Base-by-base conservation (phyloP, 257 asterid species). In the Fraxinus cuspidata region DNA sequence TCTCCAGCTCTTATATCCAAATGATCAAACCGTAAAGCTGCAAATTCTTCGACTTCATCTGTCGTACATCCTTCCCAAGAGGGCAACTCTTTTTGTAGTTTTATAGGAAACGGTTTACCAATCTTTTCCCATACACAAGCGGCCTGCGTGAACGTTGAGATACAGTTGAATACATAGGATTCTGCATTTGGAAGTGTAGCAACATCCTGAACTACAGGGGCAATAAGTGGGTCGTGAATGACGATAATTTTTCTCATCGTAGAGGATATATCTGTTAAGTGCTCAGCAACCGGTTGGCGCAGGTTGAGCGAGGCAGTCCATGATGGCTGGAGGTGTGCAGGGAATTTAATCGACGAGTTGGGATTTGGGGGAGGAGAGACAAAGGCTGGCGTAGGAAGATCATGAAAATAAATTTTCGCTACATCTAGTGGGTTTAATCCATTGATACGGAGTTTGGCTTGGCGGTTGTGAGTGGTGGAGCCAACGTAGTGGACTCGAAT, bases 121-220 rank as follows among this genome's bases (percentile, higher is more conserved):
- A 29, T 18, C 0, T 0, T 2, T n/a, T 77, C 82, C 65, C 71
- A 79, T 0, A 28, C n/a, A 32, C 42, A 56, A 2, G 72, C 44
- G 37, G 77, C 42, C n/a, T 18, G 10, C 23, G 81, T 73, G 37
- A 86, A 83, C 0, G 87, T 89, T 0, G 94, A 85, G 18, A 86
- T 29, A 31, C 91, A 81, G 63, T 83, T 82, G 78, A 88, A 86
- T 0, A 70, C 74, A 19, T 87, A 91, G n/a, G 92, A 87, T 56
- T 90, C 97, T 0, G 90, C 93, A 49, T 90, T 88, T 0, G 71
- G 79, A 13, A 88, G 67, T 0, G 78, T 68, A 13, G 38, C 35
- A n/a, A 85, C 86, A 25, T 89, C 96, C 60, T 87, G 93, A 31
- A 89, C 91, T 28, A 83, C 86, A 11, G 3, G 53, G 0, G 90